Conservation (phyloP, 75 land plant genomes). For the Pinus taeda region DNA sequence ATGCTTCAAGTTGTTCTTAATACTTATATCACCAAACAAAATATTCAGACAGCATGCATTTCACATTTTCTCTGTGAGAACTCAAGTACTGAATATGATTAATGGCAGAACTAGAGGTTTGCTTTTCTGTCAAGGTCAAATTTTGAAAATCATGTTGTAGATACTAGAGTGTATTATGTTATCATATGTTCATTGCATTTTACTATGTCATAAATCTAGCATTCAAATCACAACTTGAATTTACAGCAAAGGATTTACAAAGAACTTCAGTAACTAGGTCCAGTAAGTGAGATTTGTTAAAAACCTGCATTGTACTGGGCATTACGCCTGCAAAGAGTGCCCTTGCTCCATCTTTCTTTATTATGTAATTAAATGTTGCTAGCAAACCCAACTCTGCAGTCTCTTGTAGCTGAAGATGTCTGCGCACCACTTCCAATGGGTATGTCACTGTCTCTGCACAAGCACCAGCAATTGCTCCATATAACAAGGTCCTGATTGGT, state of each 20-base stretch:
- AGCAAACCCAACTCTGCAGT: constrained; percentile 24
- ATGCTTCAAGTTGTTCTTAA: not conserved
- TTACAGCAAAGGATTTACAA: not conserved
- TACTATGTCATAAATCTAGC: not conserved
- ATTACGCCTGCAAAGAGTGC: constrained; percentile 43
- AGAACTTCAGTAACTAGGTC: not conserved
- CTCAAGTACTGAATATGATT: not conserved
- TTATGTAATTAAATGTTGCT: constrained; percentile 17
- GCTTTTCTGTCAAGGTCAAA: not conserved
- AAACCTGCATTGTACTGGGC: constrained; percentile 51
- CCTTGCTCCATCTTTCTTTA: constrained; percentile 33
- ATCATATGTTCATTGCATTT: not conserved
- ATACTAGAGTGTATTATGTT: not conserved
- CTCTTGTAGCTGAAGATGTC: constrained; percentile 50
- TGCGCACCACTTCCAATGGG: constrained; percentile 49
- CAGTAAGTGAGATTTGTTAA: not conserved
- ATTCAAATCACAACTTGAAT: not conserved
- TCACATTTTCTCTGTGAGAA: not conserved
- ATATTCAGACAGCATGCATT: not conserved
- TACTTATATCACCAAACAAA: not conserved
- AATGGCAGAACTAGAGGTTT: not conserved
- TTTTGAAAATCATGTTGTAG: not conserved
- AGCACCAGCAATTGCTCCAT: constrained; percentile 59
- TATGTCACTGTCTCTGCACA: constrained; percentile 53
- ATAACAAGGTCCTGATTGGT: constrained; percentile 36